Conservation (phyloP, 2,329 filamentous ascomycete species). For the Ceratocystis lukuohia region DNA sequence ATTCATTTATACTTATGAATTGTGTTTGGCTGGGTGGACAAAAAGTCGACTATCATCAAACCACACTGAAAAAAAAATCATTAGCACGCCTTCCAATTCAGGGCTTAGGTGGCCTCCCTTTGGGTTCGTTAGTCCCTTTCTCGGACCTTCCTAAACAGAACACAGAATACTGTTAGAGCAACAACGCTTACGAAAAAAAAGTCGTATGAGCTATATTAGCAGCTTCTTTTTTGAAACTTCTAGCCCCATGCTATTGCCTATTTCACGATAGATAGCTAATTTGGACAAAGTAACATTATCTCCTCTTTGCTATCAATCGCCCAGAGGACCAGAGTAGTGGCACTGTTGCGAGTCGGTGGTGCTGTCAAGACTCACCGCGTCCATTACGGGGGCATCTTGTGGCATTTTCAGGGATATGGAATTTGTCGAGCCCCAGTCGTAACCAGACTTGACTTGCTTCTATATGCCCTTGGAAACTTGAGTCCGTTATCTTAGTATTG, state of each 20-base stretch:
- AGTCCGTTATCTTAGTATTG: background rate
- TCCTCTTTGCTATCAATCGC: background rate
- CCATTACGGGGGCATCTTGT: background rate
- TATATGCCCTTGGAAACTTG: background rate
- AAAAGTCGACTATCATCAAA: background rate
- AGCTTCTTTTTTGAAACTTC: constrained; percentile 5
- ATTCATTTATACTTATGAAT: background rate
- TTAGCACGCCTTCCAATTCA: background rate
- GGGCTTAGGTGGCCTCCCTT: background rate
- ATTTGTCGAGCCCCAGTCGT: background rate
- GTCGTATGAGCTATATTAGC: constrained; percentile 4
- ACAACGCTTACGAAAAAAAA: background rate
- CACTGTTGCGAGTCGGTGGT: background rate
- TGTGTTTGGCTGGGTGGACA: background rate
- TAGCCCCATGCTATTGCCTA: background rate
- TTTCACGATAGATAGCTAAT: background rate
- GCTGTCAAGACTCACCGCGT: background rate
- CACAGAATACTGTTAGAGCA: background rate
- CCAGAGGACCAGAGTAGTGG: background rate
- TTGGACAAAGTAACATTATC: background rate
- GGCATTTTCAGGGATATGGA: constrained; percentile 5
- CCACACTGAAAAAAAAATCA: background rate
- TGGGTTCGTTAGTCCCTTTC: background rate
- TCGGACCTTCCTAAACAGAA: background rate
- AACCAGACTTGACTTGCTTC: background rate